Conservation (phyloP, 2,329 filamentous ascomycete species). For the Penicillium psychrosexuale region DNA sequence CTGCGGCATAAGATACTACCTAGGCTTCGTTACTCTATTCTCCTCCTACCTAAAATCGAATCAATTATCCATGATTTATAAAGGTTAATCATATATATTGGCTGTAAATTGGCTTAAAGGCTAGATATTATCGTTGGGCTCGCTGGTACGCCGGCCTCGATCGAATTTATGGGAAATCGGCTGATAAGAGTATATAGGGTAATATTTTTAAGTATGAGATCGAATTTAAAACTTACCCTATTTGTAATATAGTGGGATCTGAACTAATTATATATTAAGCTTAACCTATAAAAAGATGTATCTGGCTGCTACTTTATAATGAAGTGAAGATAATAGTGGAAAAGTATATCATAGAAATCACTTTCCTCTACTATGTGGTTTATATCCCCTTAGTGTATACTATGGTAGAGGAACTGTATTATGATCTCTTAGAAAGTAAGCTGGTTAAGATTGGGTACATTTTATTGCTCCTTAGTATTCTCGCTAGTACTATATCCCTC, state of each 20-base stretch:
- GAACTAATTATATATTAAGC: not conserved
- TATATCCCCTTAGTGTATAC: slow-evolving; percentile 29
- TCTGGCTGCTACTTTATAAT: slow-evolving; percentile 35
- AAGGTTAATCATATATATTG: not conserved
- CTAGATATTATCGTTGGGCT: slow-evolving; percentile 11
- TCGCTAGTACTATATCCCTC: slow-evolving; percentile 32
- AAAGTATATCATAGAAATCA: slow-evolving; percentile 33
- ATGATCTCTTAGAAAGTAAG: slow-evolving; percentile 17
- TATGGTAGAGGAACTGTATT: slow-evolving; percentile 31
- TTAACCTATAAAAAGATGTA: slow-evolving; percentile 16
- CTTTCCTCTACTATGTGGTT: slow-evolving; percentile 36
- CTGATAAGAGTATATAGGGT: not conserved
- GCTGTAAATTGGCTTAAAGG: slow-evolving; percentile 17
- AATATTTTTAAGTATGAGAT: slow-evolving; percentile 5
- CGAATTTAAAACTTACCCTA: slow-evolving; percentile 15
- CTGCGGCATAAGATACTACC: not conserved
- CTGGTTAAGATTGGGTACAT: slow-evolving; percentile 27
- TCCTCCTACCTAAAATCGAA: not conserved
- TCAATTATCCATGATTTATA: not conserved
- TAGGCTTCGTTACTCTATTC: not conserved
- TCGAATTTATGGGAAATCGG: not conserved
- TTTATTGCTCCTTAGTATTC: slow-evolving; percentile 32
- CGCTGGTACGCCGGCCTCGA: slow-evolving; percentile 5
- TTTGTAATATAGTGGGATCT: not conserved
- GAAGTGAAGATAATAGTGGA: slow-evolving; percentile 34